Evolutionary conservation across 2,329 filamentous ascomycete genomes (phyloP).

Genomic region (Beauveria scarabaeidicola): DNA sequence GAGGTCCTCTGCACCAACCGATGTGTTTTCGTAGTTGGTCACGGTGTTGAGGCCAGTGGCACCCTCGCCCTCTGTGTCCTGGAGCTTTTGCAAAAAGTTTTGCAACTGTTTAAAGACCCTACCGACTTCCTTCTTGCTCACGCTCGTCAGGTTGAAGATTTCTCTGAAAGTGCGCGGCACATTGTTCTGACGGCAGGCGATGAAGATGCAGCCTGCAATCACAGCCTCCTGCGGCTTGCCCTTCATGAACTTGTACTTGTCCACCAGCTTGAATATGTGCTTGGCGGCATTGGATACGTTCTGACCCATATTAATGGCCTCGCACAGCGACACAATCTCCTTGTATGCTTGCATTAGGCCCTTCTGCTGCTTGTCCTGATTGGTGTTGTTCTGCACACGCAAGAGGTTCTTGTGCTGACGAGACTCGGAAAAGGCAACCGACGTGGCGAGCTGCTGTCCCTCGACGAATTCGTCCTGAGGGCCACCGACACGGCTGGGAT

Average conservation of each 20-base stretch:
- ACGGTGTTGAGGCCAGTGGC: conserved; percentile 44
- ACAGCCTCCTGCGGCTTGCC: conserved; percentile 91
- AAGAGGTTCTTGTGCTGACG: conserved; percentile 65
- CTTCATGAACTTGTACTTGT: conserved; percentile 89
- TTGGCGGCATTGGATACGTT: conserved; percentile 84
- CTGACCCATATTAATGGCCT: conserved; percentile 72
- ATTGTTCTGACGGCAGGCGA: conserved; percentile 84
- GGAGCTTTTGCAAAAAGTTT: conserved; percentile 70
- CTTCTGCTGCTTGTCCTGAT: conserved; percentile 77
- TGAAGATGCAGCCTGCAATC: conserved; percentile 94
- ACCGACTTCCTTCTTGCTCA: conserved; percentile 95
- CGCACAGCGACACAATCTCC: conserved; percentile 80
- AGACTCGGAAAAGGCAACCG: conserved; percentile 74
- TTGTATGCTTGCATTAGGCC: conserved; percentile 75
- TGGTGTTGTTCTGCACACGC: conserved; percentile 78
- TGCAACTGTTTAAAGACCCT: conserved; percentile 91
- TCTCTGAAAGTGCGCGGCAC: conserved; percentile 88
- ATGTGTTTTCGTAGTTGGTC: conserved; percentile 65
- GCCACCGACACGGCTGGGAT: conserved; percentile 96
- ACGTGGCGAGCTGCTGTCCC: conserved; percentile 80
- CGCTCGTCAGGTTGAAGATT: conserved; percentile 85
- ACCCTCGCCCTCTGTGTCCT: conserved; percentile 47
- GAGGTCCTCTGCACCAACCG: conserved; percentile 74
- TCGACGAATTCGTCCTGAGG: conserved; percentile 83
- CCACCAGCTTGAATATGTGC: conserved; percentile 89